Evolutionary conservation across 2,329 filamentous ascomycete genomes (phyloP), one percentile per base, ranked within the genome.

Genomic region (Septoria petroselini): DNA sequence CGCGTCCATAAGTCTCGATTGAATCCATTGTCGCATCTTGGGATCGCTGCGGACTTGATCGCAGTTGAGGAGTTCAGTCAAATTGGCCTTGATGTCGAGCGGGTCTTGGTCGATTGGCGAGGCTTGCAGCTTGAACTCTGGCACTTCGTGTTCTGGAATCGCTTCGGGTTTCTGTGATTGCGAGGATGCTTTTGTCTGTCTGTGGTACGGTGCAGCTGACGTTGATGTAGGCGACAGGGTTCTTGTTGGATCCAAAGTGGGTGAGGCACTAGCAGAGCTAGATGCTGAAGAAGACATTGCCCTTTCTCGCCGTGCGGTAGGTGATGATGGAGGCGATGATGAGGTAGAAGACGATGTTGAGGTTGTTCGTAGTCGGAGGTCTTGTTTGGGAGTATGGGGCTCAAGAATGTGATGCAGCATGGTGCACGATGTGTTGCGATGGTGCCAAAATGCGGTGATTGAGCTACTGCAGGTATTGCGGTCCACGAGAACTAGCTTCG

Each of bases 51-150:
- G 71, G 3, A 78, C 76, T 33, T 70, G 70, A 12, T 76, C 73
- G 39, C 75, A 77, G 55, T 80, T 79, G 46, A 80, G 65, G 1
- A 80, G 66, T 50, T 78, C 75, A 8, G 76, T 80, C 40, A 80
- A 68, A 7, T 74, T 77, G 15, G 68, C 70, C 58, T 79, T 79
- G 64, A 79, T 78, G 55, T 76, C 73, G n/a, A 77, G 63, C 53
- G 71, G 71, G 62, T 71, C 63, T 61, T 55, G 53, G 12, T 50
- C 31, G 14, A 33, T 41, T 7, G 50, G 29, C 29, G 58, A 46
- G 19, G 41, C 31, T 2, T 35, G 25, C 29, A 47, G 33, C 31
- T 40, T 52, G 52, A 52, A 39, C 3, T 52, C 37, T 0, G 53
- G 33, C 3, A 53, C 38, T 7, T 49, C 44, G 38, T 62, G 46